These are phyloP conservation scores for Leishmania tropica DNA, from an alignment of 208 protist genomes.

Conservation along the genomic window DNA sequence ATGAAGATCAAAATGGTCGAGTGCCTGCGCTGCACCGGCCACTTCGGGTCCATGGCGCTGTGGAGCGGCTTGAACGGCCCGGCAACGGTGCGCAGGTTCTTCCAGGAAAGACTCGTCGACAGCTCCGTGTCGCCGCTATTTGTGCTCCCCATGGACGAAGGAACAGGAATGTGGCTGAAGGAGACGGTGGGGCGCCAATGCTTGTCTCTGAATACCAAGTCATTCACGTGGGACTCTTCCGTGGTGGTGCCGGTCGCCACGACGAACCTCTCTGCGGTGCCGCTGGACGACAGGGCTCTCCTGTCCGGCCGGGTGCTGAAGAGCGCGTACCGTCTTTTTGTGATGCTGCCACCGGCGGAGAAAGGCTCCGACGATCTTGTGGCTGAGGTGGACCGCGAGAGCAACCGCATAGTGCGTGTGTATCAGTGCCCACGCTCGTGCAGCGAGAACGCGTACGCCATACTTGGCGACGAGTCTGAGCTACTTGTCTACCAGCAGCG, in stretches of 20 bases:
- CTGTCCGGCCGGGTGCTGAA: constrained; percentile 56
- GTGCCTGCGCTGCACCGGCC: constrained; percentile 64
- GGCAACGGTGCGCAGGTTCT: constrained; percentile 32
- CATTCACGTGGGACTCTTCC: constrained; percentile 64
- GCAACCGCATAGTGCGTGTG: constrained; percentile 60
- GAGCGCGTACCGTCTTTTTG: constrained; percentile 64
- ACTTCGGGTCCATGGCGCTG: constrained; percentile 66
- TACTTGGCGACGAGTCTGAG: constrained; percentile 79
- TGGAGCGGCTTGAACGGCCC: constrained; percentile 35
- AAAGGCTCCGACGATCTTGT: constrained; percentile 79
- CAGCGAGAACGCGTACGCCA: constrained; percentile 65
- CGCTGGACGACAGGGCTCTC: constrained; percentile 47
- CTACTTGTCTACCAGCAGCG: constrained; percentile 76
- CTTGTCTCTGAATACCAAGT: constrained; percentile 43
- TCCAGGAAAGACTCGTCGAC: constrained; percentile 30
- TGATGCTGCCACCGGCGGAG: constrained; percentile 51
- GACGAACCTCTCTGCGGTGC: constrained; percentile 22
- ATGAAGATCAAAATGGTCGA: constrained; percentile 44
- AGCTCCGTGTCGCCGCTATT: constrained; percentile 47
- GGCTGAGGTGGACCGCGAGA: constrained; percentile 50
- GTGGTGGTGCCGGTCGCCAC: constrained; percentile 39
- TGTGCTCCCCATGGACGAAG: constrained; percentile 84
- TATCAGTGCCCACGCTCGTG: constrained; percentile 73
- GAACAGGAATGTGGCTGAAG: constrained; percentile 83
- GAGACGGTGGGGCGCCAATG: constrained; percentile 53